A percentile compares a stretch with the other conserved stretches of the same genome.
phyloP scores from a whole-genome alignment of 208 protist genomes.

The Trypanosoma mega region DNA sequence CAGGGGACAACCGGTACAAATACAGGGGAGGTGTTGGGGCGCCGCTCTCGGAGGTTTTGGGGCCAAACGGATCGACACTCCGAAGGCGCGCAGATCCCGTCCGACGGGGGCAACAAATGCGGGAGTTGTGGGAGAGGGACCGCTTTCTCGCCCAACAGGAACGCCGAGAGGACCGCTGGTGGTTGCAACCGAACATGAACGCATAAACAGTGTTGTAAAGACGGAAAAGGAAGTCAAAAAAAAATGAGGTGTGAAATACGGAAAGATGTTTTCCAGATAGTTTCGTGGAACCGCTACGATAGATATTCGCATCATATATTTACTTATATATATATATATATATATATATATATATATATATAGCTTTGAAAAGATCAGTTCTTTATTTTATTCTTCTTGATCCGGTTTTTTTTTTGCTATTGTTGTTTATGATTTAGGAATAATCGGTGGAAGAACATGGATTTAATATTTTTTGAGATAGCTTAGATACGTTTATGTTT shows the following conservation, averaged over 20 bases:
- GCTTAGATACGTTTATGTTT: background rate
- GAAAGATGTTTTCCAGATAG: no score
- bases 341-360: no score
- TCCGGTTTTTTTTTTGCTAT: no score
- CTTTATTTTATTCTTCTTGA: no score
- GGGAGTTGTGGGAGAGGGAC: conserved; percentile 65
- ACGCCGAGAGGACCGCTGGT: conserved; percentile 36
- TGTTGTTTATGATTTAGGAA: no score
- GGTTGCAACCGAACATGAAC: conserved; percentile 26
- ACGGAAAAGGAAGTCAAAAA: background rate
- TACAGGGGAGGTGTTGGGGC: conserved; percentile 38
- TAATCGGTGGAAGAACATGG: no score
- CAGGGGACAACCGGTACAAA: conserved; percentile 72
- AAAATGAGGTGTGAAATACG: no score
- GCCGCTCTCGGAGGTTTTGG: conserved; percentile 44
- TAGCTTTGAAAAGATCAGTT: no score
- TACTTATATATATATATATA: no score
- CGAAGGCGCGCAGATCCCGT: conserved; percentile 60
- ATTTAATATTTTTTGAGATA: no score
- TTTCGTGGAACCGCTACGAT: no score
- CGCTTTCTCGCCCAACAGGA: conserved; percentile 55
- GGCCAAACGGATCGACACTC: conserved; percentile 61
- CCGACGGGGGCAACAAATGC: conserved; percentile 71
- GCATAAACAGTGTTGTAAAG: conserved; percentile 22
- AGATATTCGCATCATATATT: no score